Percentiles rank a stretch among this genome's conserved stretches.
These are phyloP conservation scores for Salix suchowensis DNA, from an alignment of 345 rosid species.

Conservation along the genomic window DNA sequence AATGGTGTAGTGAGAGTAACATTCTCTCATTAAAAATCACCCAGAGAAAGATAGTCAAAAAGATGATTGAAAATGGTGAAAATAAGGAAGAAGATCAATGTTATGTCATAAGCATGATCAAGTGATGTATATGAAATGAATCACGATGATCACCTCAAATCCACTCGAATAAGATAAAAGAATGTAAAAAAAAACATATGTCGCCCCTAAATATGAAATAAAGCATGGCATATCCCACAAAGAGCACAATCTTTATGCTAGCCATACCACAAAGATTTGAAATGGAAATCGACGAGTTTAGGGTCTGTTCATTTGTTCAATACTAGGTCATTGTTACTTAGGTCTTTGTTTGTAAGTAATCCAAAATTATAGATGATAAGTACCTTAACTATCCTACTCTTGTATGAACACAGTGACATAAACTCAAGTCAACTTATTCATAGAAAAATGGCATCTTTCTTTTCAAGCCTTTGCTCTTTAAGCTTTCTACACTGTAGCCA, in stretches of 20 bases:
- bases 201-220: neutral
- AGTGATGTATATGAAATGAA: neutral
- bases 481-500: neutral
- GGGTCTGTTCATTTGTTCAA: too few species aligned
- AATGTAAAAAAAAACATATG: rapidly evolving
- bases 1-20: too few species aligned
- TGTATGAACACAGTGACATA: neutral
- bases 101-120: neutral
- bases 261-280: too few species aligned
- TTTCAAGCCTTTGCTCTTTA: neutral
- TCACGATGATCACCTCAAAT: neutral
- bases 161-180: neutral
- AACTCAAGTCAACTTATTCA: neutral
- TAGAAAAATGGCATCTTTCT: neutral
- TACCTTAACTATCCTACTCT: neutral
- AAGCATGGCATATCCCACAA: neutral
- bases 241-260: too few species aligned
- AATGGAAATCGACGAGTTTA: too few species aligned
- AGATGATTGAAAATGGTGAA: too few species aligned
- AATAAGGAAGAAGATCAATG: neutral
- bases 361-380: neutral
- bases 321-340: too few species aligned
- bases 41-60: too few species aligned
- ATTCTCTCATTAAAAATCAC: neutral
- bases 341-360: too few species aligned